A percentile compares a stretch with the other conserved stretches of the same genome.
phyloP scores from a whole-genome alignment of 768 basidiomycete species.

The Phanerochaete sordida region DNA sequence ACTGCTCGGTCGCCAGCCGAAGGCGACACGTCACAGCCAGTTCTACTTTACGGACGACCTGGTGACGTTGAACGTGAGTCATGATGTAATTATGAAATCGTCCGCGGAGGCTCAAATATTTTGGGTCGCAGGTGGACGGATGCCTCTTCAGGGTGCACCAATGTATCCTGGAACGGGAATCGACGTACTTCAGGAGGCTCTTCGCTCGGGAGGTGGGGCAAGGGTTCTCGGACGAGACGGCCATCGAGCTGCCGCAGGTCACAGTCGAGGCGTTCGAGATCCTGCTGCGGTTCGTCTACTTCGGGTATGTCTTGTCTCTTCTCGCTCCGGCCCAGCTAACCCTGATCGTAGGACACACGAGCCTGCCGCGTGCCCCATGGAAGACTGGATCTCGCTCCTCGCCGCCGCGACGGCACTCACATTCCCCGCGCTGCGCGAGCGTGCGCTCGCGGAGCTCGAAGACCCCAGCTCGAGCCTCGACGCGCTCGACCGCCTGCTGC shows the following conservation, averaged over 20 bases:
- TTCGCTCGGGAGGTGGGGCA: slow-evolving; percentile 18
- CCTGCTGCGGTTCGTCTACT: slow-evolving; percentile 36
- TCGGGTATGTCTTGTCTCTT: slow-evolving; percentile 26
- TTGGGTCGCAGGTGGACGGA: slow-evolving; percentile 30
- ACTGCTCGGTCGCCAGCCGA: not conserved
- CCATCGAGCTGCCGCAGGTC: slow-evolving; percentile 32
- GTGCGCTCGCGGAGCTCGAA: slow-evolving; percentile 6
- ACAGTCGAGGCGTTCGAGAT: slow-evolving; percentile 31
- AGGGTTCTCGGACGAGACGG: slow-evolving; percentile 29
- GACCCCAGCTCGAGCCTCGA: not conserved
- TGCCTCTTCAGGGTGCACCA: slow-evolving; percentile 39
- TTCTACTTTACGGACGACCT: slow-evolving; percentile 14
- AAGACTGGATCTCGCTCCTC: slow-evolving; percentile 37
- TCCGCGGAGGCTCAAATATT: not conserved
- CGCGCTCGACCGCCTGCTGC: slow-evolving; percentile 9
- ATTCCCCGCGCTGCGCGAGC: slow-evolving; percentile 2
- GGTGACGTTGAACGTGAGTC: slow-evolving; percentile 6
- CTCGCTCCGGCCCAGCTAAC: not conserved
- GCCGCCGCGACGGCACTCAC: slow-evolving; percentile 35
- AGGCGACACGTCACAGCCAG: not conserved
- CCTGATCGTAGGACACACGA: slow-evolving; percentile 12
- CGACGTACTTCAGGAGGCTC: slow-evolving; percentile 33
- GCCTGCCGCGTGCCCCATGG: slow-evolving; percentile 15
- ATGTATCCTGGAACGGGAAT: slow-evolving; percentile 33
- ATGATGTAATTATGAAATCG: not conserved